Conservation (phyloP, 768 basidiomycete genomes). For the Auricularia sp. region DNA sequence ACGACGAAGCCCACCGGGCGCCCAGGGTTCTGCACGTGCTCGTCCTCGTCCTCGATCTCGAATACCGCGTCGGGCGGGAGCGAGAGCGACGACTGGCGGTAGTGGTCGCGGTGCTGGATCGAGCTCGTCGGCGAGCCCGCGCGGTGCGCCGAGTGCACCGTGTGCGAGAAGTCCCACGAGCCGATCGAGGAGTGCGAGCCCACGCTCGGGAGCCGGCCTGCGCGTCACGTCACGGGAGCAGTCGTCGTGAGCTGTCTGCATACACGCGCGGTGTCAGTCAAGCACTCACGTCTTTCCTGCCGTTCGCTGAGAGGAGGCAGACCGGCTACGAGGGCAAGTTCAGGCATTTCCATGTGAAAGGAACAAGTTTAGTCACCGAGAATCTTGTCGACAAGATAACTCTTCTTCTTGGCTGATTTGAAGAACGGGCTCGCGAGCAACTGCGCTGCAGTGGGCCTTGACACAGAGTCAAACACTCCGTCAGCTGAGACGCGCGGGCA, state of each 20-base stretch:
- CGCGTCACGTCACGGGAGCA: neutral
- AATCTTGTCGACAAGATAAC: conserved; percentile 67
- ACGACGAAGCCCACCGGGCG: neutral
- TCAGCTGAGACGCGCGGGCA: neutral
- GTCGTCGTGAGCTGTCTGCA: neutral
- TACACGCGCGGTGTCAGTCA: neutral
- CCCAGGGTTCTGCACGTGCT: neutral
- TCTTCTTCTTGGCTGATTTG: conserved; percentile 65
- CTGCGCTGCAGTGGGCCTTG: conserved; percentile 65
- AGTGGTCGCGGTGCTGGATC: neutral
- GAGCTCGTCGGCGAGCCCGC: conserved; percentile 2
- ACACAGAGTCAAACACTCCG: neutral
- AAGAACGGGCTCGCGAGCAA: conserved; percentile 76
- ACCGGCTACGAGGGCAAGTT: conserved; percentile 24
- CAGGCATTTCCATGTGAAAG: too few species aligned
- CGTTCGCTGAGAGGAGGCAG: conserved; percentile 64
- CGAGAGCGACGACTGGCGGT: conserved; percentile 12
- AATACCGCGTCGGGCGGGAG: conserved; percentile 22
- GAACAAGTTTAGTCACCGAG: conserved; percentile 34
- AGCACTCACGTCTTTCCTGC: conserved; percentile 49
- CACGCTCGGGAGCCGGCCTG: conserved; percentile 25
- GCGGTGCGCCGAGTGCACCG: conserved; percentile 1
- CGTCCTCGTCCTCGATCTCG: conserved; percentile 24
- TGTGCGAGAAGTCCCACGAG: conserved; percentile 65
- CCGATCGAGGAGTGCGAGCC: conserved; percentile 45